phyloP scores from a whole-genome alignment of 75 land plant species.

The Pinus taeda region DNA sequence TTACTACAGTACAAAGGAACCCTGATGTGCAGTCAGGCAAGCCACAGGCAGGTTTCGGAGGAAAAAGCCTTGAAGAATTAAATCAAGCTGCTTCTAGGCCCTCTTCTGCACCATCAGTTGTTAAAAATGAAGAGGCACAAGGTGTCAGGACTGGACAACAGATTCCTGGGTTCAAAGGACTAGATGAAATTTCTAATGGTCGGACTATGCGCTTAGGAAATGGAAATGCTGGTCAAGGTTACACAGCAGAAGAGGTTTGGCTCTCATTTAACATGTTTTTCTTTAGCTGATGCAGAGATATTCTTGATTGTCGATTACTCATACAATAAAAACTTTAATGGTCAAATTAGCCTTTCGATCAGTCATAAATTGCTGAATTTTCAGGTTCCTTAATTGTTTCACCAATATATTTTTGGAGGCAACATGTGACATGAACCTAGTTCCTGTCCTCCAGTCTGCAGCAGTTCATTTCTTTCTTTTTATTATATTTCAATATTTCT shows the following conservation, averaged over 20 bases:
- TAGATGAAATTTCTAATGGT: slow-evolving; percentile 57
- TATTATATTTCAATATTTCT: background rate
- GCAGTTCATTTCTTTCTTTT: background rate
- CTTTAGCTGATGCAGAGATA: background rate
- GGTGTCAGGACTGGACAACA: slow-evolving; percentile 33
- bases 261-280: background rate
- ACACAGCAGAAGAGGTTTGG: slow-evolving; percentile 91
- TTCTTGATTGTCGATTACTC: background rate
- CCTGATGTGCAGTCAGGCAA: slow-evolving; percentile 41
- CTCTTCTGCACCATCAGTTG: slow-evolving; percentile 10
- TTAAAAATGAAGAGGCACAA: slow-evolving; percentile 44
- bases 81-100: slow-evolving; percentile 29
- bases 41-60: slow-evolving; percentile 23
- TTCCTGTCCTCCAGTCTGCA: background rate
- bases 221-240: slow-evolving; percentile 99
- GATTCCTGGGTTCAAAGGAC: slow-evolving; percentile 52
- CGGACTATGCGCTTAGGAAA: slow-evolving; percentile 59
- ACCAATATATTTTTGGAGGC: background rate
- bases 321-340: background rate
- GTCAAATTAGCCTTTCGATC: background rate
- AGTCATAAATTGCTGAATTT: background rate
- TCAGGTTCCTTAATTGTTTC: background rate
- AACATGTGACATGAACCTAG: background rate
- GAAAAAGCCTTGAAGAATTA: slow-evolving; percentile 40
- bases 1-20: slow-evolving; percentile 38